A percentile compares a stretch with the other conserved stretches of the same genome.
phyloP scores from a whole-genome alignment of 768 basidiomycete species.

The Pholiota molesta region DNA sequence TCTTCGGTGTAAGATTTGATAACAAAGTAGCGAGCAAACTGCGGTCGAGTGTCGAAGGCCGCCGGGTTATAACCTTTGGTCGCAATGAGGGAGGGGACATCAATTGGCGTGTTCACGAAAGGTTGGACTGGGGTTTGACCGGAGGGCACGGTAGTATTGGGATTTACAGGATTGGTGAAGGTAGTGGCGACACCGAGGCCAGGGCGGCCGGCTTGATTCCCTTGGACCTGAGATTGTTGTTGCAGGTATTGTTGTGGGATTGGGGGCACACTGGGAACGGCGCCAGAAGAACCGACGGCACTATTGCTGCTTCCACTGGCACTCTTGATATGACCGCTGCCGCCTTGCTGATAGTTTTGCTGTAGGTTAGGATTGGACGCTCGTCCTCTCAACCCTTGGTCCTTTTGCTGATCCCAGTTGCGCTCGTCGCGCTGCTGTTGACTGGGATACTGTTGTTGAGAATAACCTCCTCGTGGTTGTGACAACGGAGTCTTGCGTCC shows the following conservation, averaged over 20 bases:
- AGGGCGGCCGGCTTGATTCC: constrained; percentile 31
- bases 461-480: constrained; percentile 43
- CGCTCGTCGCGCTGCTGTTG: constrained; percentile 34
- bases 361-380: constrained; percentile 73
- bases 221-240: constrained; percentile 53
- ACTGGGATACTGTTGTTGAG: constrained; percentile 39
- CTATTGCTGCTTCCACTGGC: constrained; percentile 34
- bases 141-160: constrained; percentile 26
- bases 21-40: constrained; percentile 90
- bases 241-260: constrained; percentile 77
- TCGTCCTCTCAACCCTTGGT: constrained; percentile 56
- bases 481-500: constrained; percentile 64
- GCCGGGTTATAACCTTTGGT: constrained; percentile 91
- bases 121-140: constrained; percentile 47
- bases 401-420: constrained; percentile 65
- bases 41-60: constrained; percentile 79
- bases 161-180: constrained; percentile 33
- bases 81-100: constrained; percentile 83
- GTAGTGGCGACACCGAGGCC: constrained; percentile 39
- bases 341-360: constrained; percentile 58
- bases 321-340: constrained; percentile 33
- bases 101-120: constrained; percentile 70
- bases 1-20: constrained; percentile 99
- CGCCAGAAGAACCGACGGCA: constrained; percentile 28
- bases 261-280: constrained; percentile 68